These are phyloP conservation scores for Crithidia mellificae DNA, from an alignment of 208 protist genomes.

Conservation along the genomic window DNA sequence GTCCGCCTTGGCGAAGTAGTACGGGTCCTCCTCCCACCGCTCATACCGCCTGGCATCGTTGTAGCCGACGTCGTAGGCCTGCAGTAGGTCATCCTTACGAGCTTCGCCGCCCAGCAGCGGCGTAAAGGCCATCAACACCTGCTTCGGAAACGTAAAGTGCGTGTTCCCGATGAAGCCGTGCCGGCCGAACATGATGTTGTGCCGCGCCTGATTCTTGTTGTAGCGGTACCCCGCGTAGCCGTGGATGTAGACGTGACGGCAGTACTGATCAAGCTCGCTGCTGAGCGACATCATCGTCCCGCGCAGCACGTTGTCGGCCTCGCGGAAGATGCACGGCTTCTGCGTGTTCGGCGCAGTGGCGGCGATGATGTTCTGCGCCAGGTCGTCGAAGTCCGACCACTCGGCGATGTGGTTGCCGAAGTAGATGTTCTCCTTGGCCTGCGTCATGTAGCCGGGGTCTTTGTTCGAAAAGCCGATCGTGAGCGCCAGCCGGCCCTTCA, in stretches of 20 bases:
- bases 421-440: slow-evolving; percentile 79
- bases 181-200: slow-evolving; percentile 86
- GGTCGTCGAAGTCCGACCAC: slow-evolving; percentile 74
- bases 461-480: slow-evolving; percentile 87
- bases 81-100: slow-evolving; percentile 62
- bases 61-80: slow-evolving; percentile 86
- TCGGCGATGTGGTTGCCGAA: slow-evolving; percentile 90
- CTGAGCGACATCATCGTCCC: slow-evolving; percentile 89
- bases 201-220: slow-evolving; percentile 80
- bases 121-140: slow-evolving; percentile 72
- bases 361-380: slow-evolving; percentile 83
- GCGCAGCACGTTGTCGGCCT: slow-evolving; percentile 85
- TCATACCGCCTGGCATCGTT: slow-evolving; percentile 86
- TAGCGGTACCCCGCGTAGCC: slow-evolving; percentile 78
- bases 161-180: slow-evolving; percentile 88
- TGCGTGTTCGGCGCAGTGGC: slow-evolving; percentile 84
- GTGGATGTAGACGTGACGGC: slow-evolving; percentile 89
- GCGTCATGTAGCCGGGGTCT: slow-evolving; percentile 83
- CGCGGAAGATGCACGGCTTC: slow-evolving; percentile 84
- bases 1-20: slow-evolving; percentile 86
- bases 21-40: slow-evolving; percentile 91
- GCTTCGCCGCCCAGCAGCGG: slow-evolving; percentile 55
- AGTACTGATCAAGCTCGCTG: slow-evolving; percentile 89
- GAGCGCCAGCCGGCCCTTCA: slow-evolving; percentile 76
- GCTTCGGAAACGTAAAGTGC: slow-evolving; percentile 73